Base-by-base conservation (phyloP, 495 filamentous ascomycete species). In the Annulohypoxylon nitens region DNA sequence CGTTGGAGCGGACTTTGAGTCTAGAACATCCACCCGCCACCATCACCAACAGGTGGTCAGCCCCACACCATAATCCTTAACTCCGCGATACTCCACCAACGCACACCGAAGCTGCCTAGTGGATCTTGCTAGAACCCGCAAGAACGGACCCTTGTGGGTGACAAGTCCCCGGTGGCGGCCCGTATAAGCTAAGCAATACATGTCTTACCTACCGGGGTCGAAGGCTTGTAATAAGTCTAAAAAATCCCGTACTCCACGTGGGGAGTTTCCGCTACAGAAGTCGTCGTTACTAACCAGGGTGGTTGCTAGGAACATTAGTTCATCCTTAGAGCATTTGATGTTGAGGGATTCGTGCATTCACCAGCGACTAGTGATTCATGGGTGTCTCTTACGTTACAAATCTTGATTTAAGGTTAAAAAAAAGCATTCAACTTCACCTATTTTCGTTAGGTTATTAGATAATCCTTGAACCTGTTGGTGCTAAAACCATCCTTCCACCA, bases 101-200 rank as follows among this genome's bases (percentile, higher is more conserved):
- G 14, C 48, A 53, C 48, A 51, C 47, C 3, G 18, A 51, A 51
- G 47, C 48, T 20, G 26, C 8, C 8, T 23, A 53, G 48, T 53
- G 48, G 25, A 30, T 25, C 23, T 23, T 50, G 36, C 36, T 11
- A 39, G 36, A 11, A 39, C 8, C 37, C 14, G 39, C 39, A 1
- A 25, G 11, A 25, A 23, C 47, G 47, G 47, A 50, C 23, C 14
- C 16, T 50, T 45, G 41, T 45, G 41, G 41, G 5, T 45, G 41
- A 16, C 18, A 20, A 30, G 20, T 30, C 23, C 26, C 51, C 51
- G 51, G 51, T 25, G 11, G 33, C 51, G 51, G 51, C 12, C 51
- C 51, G 51, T 55, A 25, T 34, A 55, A 55, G 51, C 51, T 55
- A 55, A 55, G 51, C 25, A 34, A 55, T 55, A 34, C 14, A 30